Evolutionary conservation across 192 early-diverging fungal species (phyloP).

Genomic region (Coemansia pectinata): DNA sequence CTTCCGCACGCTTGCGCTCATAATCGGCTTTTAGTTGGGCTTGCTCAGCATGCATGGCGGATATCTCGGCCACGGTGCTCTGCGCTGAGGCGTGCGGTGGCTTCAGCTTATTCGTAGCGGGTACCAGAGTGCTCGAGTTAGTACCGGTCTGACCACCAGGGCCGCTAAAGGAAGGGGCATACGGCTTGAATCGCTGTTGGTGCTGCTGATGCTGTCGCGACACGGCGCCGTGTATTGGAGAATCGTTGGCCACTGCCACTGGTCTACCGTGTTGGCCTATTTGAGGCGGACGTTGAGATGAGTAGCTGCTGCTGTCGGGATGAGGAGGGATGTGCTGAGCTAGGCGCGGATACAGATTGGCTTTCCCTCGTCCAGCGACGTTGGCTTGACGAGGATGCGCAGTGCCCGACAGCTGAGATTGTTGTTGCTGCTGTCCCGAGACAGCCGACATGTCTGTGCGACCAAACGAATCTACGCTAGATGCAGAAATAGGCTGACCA

Average conservation of each 20-base stretch:
- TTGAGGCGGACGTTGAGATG: background rate
- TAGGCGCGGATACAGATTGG: slow-evolving; percentile 39
- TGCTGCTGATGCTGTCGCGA: slow-evolving; percentile 13
- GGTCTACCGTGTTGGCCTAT: background rate
- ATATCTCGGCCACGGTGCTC: background rate
- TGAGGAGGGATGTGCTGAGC: slow-evolving; percentile 40
- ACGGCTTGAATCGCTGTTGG: slow-evolving; percentile 12
- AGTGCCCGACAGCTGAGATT: background rate
- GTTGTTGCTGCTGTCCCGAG: background rate
- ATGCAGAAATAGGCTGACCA: slow-evolving; percentile 14
- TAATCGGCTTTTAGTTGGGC: slow-evolving; percentile 36
- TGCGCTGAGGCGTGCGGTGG: background rate
- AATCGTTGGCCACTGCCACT: background rate
- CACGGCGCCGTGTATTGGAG: background rate
- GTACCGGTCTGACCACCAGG: background rate
- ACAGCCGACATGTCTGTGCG: background rate
- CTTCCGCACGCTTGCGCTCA: slow-evolving; percentile 20
- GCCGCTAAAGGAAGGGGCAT: slow-evolving; percentile 4
- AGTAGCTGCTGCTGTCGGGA: background rate
- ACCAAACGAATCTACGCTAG: slow-evolving; percentile 24
- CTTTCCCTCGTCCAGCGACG: slow-evolving; percentile 13
- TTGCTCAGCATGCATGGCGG: slow-evolving; percentile 16
- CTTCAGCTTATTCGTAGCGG: background rate
- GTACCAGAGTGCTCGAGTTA: slow-evolving; percentile 7
- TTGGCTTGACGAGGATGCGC: background rate